Evolutionary conservation across 768 basidiomycete species (phyloP), one percentile per base, ranked within the genome.

Genomic region (Phylloporus scabripes): DNA sequence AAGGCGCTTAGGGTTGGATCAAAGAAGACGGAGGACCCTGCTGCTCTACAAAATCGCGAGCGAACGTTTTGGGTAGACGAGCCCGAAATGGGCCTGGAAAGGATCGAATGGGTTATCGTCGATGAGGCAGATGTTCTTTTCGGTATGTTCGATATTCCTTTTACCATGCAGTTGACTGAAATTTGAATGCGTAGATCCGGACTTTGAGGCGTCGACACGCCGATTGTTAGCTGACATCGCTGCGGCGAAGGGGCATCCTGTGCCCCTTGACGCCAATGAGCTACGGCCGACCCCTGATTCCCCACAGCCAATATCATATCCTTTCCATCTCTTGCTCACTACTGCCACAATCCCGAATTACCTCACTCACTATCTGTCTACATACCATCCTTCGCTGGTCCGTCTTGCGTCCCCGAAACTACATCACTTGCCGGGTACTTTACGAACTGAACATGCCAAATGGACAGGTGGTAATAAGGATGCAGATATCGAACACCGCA

Each of bases 101-200:
- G 80, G 42, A 71, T 94, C 1, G 90, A 95, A 59, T 95, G 91
- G 91, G 84, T 95, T 6, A 74, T 94, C 3, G 72, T 95, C 1
- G 93, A 96, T 52, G 92, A 96, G 61, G 92, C 93, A 0, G 93
- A 95, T 62, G 81, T 96, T 42, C 71, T 94, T 11, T 85, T 95
- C 46, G 90, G 92, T 89, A 54, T 43, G 78, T 66, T 38, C 8
- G 3, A 28, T 28, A 10, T 20, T 17, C 18, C 6, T 32, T 23
- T 5, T 28, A 34, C 15, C 31, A 11, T 11, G 18, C 28, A 32
- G 9, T 23, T 9, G 32, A 9, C 33, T 46, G 32, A 45, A 46
- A 50, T 23, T 41, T 32, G 42, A 23, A 34, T 4, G 14, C 24
- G 5, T 55, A 94, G 92, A 92, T 60, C 74, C 82, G 1, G 90